Evolutionary conservation across 2,329 filamentous ascomycete species (phyloP), one percentile per base, ranked within the genome.

Genomic region (Pleoardoris graminearum): DNA sequence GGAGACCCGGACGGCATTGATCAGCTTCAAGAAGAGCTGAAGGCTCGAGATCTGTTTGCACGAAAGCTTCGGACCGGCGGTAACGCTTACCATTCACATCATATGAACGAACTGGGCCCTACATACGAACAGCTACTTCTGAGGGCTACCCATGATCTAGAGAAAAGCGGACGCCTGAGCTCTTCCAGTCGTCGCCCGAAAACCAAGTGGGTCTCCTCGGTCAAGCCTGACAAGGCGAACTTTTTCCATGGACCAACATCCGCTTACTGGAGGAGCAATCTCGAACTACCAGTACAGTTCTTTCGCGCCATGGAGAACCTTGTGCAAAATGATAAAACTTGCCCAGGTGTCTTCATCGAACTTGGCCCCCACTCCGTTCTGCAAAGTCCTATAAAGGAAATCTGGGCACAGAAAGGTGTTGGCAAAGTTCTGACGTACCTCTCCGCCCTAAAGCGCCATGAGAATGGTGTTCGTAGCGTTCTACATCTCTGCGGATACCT

Each of bases 1-100:
- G 77, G 77, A 1, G 72, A 78, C 51, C 41, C 6, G 6, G 11
- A 16, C 16, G 38, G 22, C n/a, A 42, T 42, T 8, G 14, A 42
- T 29, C 12, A 12, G 27, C 27, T 29, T 7, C 27, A 29, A n/a
- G 3, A 12, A 11, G 27, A 21, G 2, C 16, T 61, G 3, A 36
- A 3, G 19, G 58, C 3, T n/a, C n/a, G n/a, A n/a, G 47, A 39
- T 3, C 22, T 59, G 7, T 64, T 60, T 36, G 48, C 37, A 22
- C 19, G 58, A 7, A 6, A 54, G 5, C 52, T 63, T 1, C 50
- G 57, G 19, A 63, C 57, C 4, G 60, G 59, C 8, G 59, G 61
- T 1, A 47, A 53, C 14, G 68, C 68, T 1, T 70, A 70, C 47
- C 67, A 70, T 42, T 68, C 65, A 1, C 47, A 59, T 23, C 60